Percentiles rank a stretch among this genome's conserved stretches.
Conservation (phyloP, 2,329 filamentous ascomycete species). For the Botryotinia globosa region DNA sequence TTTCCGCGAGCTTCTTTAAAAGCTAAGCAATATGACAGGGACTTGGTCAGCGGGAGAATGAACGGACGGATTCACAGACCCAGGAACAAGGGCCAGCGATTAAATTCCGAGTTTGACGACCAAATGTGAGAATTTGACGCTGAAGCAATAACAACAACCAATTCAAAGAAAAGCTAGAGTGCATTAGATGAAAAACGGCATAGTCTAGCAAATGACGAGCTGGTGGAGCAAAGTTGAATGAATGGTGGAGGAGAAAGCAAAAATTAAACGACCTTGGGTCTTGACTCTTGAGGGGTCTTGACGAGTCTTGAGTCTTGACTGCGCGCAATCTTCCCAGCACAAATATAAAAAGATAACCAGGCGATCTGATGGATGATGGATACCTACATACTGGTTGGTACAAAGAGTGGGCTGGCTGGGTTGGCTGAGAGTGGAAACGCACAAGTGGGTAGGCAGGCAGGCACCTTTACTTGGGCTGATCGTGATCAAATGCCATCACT, state of each 20-base stretch:
- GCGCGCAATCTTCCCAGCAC: slow-evolving; percentile 7
- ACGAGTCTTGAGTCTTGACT: not conserved
- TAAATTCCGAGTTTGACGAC: not conserved
- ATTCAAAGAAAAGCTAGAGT: not conserved
- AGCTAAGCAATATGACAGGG: not conserved
- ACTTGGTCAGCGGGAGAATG: not conserved
- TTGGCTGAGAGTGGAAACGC: not conserved
- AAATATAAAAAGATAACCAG: not conserved
- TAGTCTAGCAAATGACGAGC: not conserved
- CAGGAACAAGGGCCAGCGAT: slow-evolving; percentile 16
- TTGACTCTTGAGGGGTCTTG: no score
- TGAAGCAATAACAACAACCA: not conserved
- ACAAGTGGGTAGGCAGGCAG: not conserved
- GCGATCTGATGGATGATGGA: slow-evolving; percentile 3
- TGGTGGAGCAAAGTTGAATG: not conserved
- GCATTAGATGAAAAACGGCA: not conserved
- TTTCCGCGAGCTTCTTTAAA: not conserved
- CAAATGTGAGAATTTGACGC: slow-evolving; percentile 2
- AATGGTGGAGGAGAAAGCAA: slow-evolving; percentile 9
- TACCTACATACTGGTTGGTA: no score
- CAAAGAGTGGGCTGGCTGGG: not conserved
- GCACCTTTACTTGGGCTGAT: slow-evolving; percentile 8
- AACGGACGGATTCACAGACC: not conserved
- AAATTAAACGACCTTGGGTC: not conserved
- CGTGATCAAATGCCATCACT: slow-evolving; percentile 1